phyloP scores from a whole-genome alignment of 2,329 filamentous ascomycete species.

The Cercospora sesami region DNA sequence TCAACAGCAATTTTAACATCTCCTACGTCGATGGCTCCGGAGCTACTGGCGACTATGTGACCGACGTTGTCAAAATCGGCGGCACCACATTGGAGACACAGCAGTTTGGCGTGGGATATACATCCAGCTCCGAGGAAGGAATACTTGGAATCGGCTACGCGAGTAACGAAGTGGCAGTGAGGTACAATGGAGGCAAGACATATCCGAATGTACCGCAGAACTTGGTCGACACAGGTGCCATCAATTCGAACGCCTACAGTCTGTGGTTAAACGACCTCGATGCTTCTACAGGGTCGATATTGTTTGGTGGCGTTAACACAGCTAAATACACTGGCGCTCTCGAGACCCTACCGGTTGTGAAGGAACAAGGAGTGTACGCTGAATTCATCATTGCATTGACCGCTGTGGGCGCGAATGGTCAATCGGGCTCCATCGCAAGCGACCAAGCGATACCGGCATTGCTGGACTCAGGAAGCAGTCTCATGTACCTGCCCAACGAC shows the following conservation, averaged over 20 bases:
- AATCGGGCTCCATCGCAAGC: conserved; percentile 46
- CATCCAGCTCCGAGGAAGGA: conserved; percentile 60
- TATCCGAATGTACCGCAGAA: conserved; percentile 65
- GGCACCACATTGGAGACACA: conserved; percentile 55
- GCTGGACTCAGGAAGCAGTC: conserved; percentile 73
- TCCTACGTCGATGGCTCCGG: conserved; percentile 80
- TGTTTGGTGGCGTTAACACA: conserved; percentile 80
- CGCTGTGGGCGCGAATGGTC: conserved; percentile 46
- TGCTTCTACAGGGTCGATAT: conserved; percentile 66
- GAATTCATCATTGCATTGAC: conserved; percentile 56
- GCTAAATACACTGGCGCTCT: conserved; percentile 69
- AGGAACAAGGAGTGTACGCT: conserved; percentile 51
- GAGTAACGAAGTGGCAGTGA: conserved; percentile 73
- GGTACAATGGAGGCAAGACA: conserved; percentile 51
- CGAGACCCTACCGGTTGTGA: conserved; percentile 60
- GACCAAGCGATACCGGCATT: conserved; percentile 57
- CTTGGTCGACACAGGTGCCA: conserved; percentile 62
- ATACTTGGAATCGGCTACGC: conserved; percentile 85
- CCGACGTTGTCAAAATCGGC: conserved; percentile 67
- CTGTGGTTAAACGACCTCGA: conserved; percentile 63
- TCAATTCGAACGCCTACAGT: conserved; percentile 66
- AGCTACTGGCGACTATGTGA: conserved; percentile 75
- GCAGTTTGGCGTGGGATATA: conserved; percentile 74
- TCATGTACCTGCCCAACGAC: conserved; percentile 67
- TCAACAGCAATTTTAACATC: conserved; percentile 80